Evolutionary conservation across 768 basidiomycete species (phyloP), one percentile per base, ranked within the genome.

Genomic region (Boletus pseudo-olivaceus): DNA sequence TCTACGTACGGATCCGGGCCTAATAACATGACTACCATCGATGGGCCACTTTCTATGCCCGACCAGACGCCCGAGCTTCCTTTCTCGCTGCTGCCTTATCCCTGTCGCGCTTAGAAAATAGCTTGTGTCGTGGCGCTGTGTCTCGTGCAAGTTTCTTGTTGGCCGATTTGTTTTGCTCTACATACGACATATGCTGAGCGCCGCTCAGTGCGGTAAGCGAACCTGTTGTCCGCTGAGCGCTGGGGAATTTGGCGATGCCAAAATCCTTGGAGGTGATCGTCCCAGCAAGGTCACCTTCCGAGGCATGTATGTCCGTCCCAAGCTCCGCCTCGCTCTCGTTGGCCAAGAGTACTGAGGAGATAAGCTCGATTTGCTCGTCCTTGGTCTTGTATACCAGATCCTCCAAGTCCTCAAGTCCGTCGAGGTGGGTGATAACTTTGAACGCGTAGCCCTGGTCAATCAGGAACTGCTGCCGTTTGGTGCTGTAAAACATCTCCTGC

Each of bases 401-500:
- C 4, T 88, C 84, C 59, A 94, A 78, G 40, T 80, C 77, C 54
- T 96, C 88, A 27, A 98, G 78, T 9, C 97, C 97, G 58, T 98
- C 94, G 17, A 99, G 82, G 62, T 95, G 91, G 2, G 97, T 98
- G 73, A 99, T 98, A 49, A 99, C 96, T 73, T 98, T 98, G 83
- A 99, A 99, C 7, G 96, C 90, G 73, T 99, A 99, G 3, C 97
- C 96, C 73, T 98, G 95, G 68, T 99, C 97, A 65, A 99, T 96
- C 61, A 99, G 76, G 75, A 99, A 99, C 66, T 98, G 94, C 67
- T 98, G 97, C 15, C 97, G 85, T 74, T 99, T 99, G 4, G 97
- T 96, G 69, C 92, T 95, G 79, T 98, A 99, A 73, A 87, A 99
- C 93, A 98, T 98, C 74, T 98, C 97, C 66, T 97, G 93, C 5